Base-by-base conservation (phyloP, 2,329 filamentous ascomycete species). In the Trichoderma sp. region DNA sequence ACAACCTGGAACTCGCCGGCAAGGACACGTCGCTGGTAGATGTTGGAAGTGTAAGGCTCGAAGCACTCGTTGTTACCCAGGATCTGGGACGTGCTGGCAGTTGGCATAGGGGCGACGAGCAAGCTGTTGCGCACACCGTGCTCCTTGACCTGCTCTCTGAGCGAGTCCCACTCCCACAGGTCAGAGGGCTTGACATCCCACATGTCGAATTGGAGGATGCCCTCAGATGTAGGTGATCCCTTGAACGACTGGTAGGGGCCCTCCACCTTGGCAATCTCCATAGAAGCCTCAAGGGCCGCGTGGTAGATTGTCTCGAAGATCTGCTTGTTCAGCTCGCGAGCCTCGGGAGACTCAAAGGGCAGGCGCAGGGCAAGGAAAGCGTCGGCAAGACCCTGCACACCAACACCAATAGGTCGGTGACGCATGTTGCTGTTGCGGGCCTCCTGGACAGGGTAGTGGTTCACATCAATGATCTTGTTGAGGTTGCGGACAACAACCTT, bases 291-390 rank as follows among this genome's bases (percentile, higher is more conserved):
- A 70, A 98, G 84, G 67, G 93, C 92, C 78, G 90, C 95, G 79
- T 99, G 95, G 84, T 99, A 99, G 80, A 99, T 97, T 71, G 95
- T 99, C 86, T 99, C 95, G 72, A 99, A 99, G 80, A 99, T 98
- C 81, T 99, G 93, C 77, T 91, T 94, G 86, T 99, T 99, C 76
- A 99, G 88, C 79, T 95, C 87, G 73, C 90, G 92, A 70, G 95
- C 95, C 82, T 98, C 93, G 5, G 93, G 89, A 17, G 95, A 99
- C 80, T 99, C 95, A 77, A 99, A 99, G 35, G 95, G 94, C 85
- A 98, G 87, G 76, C 95, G 94, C 64, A 99, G 89, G 72, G 95
- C 94, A 75, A 99, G 87, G 90, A 99, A 99, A 67, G 94, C 93
- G 84, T 99, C 95, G 32, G 95, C 95, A 77, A 99, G 90, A 86